Base-by-base conservation (phyloP, 139 green algal genomes). In the Micractinium conductrix region DNA sequence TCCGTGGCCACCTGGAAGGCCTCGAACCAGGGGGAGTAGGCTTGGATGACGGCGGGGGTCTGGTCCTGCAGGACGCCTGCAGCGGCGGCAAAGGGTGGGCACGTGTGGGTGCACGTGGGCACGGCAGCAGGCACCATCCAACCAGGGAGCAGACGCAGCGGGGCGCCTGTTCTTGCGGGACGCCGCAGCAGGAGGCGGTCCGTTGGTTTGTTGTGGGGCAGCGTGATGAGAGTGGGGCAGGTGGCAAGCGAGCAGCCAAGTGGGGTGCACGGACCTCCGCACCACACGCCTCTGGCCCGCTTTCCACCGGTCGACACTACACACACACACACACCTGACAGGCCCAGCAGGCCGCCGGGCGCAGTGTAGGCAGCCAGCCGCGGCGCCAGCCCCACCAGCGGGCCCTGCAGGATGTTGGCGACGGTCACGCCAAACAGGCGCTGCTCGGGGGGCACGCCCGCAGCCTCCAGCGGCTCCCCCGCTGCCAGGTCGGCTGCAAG, bases 341-440 rank as follows among this genome's bases (percentile, higher is more conserved):
- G 84, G 50, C 87, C 79, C 60, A 97, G 69, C n/a, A 63, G 19
- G 0, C 84, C 92, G 9, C 93, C 92, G 2, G 85, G 85, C 53
- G 33, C 50, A 28, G 45, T 75, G 71, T 94, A 93, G 2, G 58
- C 68, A 0, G 86, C 84, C 72, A 96, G 86, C 0, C 87, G 86
- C 0, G 84, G 84, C 37, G 80, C 79, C 63, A 97, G 86, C n/a
- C 90, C 91, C 58, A 96, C 37, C 24, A 97, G 81, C 5, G 95
- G 95, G 0, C 93, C 93, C 50, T 89, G 81, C 73, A 98, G 88
- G 8, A 98, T 98, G 92, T 98, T 98, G 55, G 96, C 87, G 26
- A 89, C 87, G 14, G 50, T 69, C 35, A 78, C 63, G 26, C 79
- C 83, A 63, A 78, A 83, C 55, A 44, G 42, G 30, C 58, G 69